Base-by-base conservation (phyloP, 73 alveolate species). In the Breviolum minutum region DNA sequence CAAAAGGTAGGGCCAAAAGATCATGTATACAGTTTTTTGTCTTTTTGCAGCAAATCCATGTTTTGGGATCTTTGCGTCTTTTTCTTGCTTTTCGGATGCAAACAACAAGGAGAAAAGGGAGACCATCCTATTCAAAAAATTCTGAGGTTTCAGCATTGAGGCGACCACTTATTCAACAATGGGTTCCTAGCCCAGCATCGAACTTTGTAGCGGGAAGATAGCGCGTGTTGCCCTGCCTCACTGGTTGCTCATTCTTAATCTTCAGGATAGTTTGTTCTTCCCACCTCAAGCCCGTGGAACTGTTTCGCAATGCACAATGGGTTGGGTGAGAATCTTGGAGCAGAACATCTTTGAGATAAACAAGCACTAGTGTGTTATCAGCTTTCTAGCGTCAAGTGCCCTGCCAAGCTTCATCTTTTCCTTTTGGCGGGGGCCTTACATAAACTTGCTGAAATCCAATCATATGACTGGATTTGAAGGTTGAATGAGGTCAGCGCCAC, bases 381-480 rank as follows among this genome's bases (percentile, higher is more conserved):
- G 54, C 54, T 40, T 40, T 40, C 54, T 3, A 40, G 3, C 54
- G 3, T 63, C 77, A 60, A 87, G 97, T 24, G 40, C 79, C 76
- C 70, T 26, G 60, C 97, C 97, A 90, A 24, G 88, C 97, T 71
- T 90, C 97, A 54, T 90, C 97, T 76, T 90, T 90, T 87, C 97
- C 97, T 61, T 90, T 90, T 22, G 97, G 97, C 29, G 97, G 97
- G 20, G 97, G 97, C 97, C 97, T 90, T 19, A 63, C 10, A 29
- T 62, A 77, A 22, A 40, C 54, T 40, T 40, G 54, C 54, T 40
- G 54, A 40, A 40, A 40, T 40, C 54, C 54, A 40, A 40, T 40
- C 54, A 0, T 2, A 71, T 17, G 32, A 8, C 10, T 61, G 63
- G 63, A n/a, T 77, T n/a, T 77, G 24, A 32, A 4, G 63, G 27